These are phyloP conservation scores for Rhodotorula diobovata DNA, from an alignment of 768 basidiomycete genomes.

Conservation along the genomic window DNA sequence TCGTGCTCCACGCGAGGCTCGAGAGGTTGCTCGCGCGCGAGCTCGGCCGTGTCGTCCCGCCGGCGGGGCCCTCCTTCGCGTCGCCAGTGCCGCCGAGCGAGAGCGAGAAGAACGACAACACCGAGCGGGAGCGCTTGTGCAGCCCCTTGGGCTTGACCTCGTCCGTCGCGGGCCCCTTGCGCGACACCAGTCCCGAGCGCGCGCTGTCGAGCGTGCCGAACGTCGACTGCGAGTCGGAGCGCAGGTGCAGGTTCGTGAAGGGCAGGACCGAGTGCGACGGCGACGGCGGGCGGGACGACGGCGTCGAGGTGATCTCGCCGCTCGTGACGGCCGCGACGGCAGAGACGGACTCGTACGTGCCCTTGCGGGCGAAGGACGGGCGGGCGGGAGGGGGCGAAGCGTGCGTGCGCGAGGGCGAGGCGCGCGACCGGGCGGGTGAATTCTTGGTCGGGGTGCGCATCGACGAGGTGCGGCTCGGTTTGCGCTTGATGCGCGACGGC, in stretches of 20 bases:
- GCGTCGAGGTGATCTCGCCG: not conserved
- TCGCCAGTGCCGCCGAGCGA: not conserved
- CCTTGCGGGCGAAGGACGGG: not conserved
- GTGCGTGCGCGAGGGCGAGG: not conserved
- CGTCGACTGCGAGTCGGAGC: slow-evolving; percentile 18
- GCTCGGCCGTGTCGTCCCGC: not conserved
- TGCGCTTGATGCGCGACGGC: not conserved
- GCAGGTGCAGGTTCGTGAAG: slow-evolving; percentile 8
- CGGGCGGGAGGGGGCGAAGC: no score
- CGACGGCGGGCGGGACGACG: not conserved
- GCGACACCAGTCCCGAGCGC: not conserved
- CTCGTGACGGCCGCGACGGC: not conserved
- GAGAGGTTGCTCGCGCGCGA: slow-evolving; percentile 9
- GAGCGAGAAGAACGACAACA: slow-evolving; percentile 30
- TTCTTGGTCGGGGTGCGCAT: not conserved
- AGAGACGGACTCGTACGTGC: not conserved
- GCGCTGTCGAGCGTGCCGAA: not conserved
- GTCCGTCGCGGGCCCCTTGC: not conserved
- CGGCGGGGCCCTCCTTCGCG: no score
- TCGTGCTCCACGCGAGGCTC: slow-evolving; percentile 5
- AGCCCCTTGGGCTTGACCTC: not conserved
- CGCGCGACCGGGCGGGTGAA: not conserved
- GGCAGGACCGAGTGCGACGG: not conserved
- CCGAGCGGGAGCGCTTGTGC: slow-evolving; percentile 23
- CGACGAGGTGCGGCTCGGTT: not conserved